Percentiles rank a stretch among this genome's conserved stretches.
These are phyloP conservation scores for Ciborinia camelliae DNA, from an alignment of 2,329 filamentous ascomycete genomes.

Conservation along the genomic window DNA sequence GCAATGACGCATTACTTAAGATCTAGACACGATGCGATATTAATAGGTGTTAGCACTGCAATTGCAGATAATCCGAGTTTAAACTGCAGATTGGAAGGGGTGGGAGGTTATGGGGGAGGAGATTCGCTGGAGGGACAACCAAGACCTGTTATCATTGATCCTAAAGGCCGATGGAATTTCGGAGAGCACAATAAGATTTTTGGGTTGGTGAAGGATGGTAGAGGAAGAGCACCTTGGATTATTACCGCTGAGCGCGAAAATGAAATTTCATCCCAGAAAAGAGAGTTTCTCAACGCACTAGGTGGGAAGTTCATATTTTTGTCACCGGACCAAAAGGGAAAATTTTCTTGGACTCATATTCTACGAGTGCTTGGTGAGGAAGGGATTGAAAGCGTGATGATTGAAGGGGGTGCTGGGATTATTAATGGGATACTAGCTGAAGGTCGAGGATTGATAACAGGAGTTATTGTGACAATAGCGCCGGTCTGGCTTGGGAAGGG, in stretches of 20 bases:
- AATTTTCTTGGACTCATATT: slow-evolving; percentile 1
- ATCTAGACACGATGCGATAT: slow-evolving; percentile 76
- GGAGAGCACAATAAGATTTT: slow-evolving; percentile 55
- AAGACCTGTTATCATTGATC: slow-evolving; percentile 40
- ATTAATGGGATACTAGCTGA: slow-evolving; percentile 75
- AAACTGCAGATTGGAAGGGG: slow-evolving; percentile 65
- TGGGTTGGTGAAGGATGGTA: slow-evolving; percentile 57
- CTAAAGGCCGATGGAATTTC: slow-evolving; percentile 11
- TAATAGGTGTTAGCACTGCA: slow-evolving; percentile 81
- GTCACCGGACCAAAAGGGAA: neutral
- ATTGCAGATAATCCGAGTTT: slow-evolving; percentile 80
- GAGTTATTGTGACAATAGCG: slow-evolving; percentile 83
- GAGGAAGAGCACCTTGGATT: slow-evolving; percentile 71
- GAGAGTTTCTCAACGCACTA: slow-evolving; percentile 3
- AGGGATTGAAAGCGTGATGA: slow-evolving; percentile 72
- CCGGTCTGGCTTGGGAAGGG: slow-evolving; percentile 85
- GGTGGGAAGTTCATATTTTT: slow-evolving; percentile 23
- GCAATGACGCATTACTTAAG: slow-evolving; percentile 92
- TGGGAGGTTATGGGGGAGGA: slow-evolving; percentile 41
- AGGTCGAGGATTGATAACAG: slow-evolving; percentile 63
- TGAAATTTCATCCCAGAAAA: neutral
- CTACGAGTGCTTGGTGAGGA: neutral
- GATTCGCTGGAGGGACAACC: slow-evolving; percentile 42
- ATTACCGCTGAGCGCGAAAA: slow-evolving; percentile 44
- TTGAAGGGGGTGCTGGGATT: slow-evolving; percentile 81